Base-by-base conservation (phyloP, 2,329 filamentous ascomycete species). In the Rhynchosporium agropyri region DNA sequence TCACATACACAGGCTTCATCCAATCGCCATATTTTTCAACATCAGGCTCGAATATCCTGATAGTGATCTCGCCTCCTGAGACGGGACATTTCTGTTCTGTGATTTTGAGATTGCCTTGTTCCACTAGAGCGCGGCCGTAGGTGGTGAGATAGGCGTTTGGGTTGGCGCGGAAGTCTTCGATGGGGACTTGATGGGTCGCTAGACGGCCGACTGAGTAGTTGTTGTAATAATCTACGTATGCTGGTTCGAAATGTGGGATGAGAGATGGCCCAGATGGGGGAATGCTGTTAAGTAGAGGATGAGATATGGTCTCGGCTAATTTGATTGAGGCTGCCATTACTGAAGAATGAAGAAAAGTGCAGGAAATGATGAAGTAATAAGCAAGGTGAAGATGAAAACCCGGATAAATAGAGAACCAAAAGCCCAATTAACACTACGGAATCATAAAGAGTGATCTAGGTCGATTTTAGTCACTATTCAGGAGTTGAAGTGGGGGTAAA, bases 271-370 rank as follows among this genome's bases (percentile, higher is more conserved):
- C n/a, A n/a, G n/a, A n/a, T 2, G 67, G 62, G 4, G 77, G 76
- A 8, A 79, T 79, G 68, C 73, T 76, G 60, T 79, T 79, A 57
- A 78, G 72, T 15, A 76, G 72, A n/a, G 77, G 77, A 54, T 78
- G 75, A 4, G 62, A 65, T 38, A 68, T 61, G 38, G 60, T 29
- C 36, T 61, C 54, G 28, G 64, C 51, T 10, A 46, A 26, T n/a
- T 65, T 26, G 36, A 56, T 43, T 6, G 54, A 57, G 36, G 46
- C 20, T 46, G 55, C 59, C 53, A 61, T 63, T 28, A 36, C 20
- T 46, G n/a, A 5, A n/a, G 42, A 43, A 5, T 36, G 15, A n/a
- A 13, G 4, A 38, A 0, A 4, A 10, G 15, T 15, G 26, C 7
- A 10, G 9, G 31, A 1, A 38, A 33, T 10, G 5, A 4, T 2